Conservation (phyloP, 345 rosid genomes). For the Combretum micranthum region DNA sequence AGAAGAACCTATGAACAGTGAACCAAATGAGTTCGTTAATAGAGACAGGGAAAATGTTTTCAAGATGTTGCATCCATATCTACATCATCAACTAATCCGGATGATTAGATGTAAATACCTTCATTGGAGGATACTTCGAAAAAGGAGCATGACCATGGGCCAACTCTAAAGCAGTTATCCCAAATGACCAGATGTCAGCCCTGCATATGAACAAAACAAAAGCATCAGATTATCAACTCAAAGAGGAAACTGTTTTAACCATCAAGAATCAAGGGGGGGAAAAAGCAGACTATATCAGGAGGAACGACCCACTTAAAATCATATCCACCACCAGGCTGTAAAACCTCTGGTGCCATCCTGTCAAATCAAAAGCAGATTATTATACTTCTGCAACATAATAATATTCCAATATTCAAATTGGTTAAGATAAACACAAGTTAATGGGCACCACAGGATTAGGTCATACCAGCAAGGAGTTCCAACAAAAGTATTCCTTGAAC, state of each 20-base stretch:
- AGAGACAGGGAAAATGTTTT: neutral
- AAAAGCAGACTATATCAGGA: neutral
- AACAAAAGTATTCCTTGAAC: constrained; percentile 92
- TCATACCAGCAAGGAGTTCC: constrained; percentile 98
- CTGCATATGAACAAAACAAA: constrained; percentile 32
- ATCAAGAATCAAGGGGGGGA: neutral
- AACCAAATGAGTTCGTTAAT: neutral
- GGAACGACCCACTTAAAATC: constrained; percentile 78
- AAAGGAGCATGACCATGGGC: constrained; percentile 99
- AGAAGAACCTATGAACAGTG: constrained; percentile 60
- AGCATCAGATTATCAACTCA: neutral
- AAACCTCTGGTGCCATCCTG: constrained; percentile 99
- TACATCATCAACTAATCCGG: neutral
- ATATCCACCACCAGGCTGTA: constrained; percentile 98
- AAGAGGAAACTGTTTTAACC: neutral
- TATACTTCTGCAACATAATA: neutral
- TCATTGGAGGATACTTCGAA: constrained; percentile 98
- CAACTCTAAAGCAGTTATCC: constrained; percentile 94
- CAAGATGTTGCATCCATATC: neutral
- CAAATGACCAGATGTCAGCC: constrained; percentile 99
- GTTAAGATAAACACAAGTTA: constrained; percentile 4
- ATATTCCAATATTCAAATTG: neutral
- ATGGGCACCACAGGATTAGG: too few species aligned
- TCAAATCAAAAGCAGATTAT: constrained; percentile 6
- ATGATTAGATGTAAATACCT: constrained; percentile 37